phyloP scores from a whole-genome alignment of 2,329 filamentous ascomycete genomes.

The Graphilbum fragrans region DNA sequence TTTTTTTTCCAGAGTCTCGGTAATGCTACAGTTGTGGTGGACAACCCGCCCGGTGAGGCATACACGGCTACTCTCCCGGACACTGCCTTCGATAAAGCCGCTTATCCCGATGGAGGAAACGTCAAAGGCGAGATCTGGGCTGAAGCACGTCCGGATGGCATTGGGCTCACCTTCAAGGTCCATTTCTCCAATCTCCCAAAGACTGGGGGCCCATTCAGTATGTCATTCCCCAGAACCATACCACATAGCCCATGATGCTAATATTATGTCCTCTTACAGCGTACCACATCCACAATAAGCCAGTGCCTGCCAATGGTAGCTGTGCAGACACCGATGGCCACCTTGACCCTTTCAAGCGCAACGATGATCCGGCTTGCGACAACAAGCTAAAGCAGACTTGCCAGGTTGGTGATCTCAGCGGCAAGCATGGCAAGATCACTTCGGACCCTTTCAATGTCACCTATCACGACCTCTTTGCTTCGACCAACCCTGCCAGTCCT shows the following conservation, averaged over 20 bases:
- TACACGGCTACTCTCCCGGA: conserved; percentile 47
- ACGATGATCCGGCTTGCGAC: conserved; percentile 51
- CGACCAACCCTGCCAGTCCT: conserved; percentile 34
- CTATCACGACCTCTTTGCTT: conserved; percentile 47
- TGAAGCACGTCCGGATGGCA: conserved; percentile 14
- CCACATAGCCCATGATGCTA: too few relatives aligned
- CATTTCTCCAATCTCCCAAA: conserved; percentile 19
- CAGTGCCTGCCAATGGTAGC: conserved; percentile 55
- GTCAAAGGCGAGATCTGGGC: conserved; percentile 28
- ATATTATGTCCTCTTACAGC: conserved; percentile 24
- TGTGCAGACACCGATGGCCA: conserved; percentile 57
- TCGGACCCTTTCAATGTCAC: conserved; percentile 32
- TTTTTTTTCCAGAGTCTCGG: conserved; percentile 5
- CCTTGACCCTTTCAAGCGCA: conserved; percentile 57
- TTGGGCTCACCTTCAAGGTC: conserved; percentile 19
- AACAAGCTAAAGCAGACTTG: conserved; percentile 45
- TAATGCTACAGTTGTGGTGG: conserved; percentile 20
- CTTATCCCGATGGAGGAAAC: conserved; percentile 34
- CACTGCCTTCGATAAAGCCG: conserved; percentile 34
- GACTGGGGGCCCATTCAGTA: conserved; percentile 20
- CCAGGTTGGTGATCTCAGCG: conserved; percentile 65
- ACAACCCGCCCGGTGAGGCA: conserved; percentile 41
- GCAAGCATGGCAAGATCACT: conserved; percentile 56
- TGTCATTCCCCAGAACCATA: conserved; percentile 30
- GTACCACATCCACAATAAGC: conserved; percentile 60